phyloP scores from a whole-genome alignment of 2,329 filamentous ascomycete genomes.

The Trichoderma hamatum region DNA sequence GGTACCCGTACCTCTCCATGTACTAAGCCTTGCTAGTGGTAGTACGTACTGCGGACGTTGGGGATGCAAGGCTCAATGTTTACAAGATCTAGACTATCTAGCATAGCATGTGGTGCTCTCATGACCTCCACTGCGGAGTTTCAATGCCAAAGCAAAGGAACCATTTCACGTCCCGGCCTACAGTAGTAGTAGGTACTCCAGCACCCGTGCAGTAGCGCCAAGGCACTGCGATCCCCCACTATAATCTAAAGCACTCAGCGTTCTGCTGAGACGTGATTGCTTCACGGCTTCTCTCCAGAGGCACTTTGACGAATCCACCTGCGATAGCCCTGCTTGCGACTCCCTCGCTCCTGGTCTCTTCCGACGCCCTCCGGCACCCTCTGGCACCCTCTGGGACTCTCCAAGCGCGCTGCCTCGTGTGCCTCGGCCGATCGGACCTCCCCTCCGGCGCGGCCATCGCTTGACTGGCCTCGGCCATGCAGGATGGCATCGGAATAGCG shows the following conservation, averaged over 20 bases:
- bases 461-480: constrained; percentile 27
- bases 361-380: background rate
- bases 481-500: constrained; percentile 26
- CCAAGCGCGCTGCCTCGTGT: background rate
- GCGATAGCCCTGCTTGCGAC: background rate
- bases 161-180: background rate
- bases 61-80: background rate
- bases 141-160: background rate
- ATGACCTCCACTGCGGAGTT: constrained; percentile 2
- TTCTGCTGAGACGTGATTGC: background rate
- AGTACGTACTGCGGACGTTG: background rate
- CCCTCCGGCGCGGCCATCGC: constrained; percentile 22
- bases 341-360: background rate
- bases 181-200: too few species aligned
- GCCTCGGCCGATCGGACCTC: constrained; percentile 11
- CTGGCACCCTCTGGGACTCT: background rate
- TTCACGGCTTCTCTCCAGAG: constrained; percentile 3
- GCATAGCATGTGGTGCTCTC: background rate
- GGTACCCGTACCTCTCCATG: background rate
- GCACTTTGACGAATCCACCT: background rate
- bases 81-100: background rate
- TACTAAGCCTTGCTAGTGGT: background rate
- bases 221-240: constrained; percentile 5
- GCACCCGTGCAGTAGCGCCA: background rate
- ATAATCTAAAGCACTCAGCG: constrained; percentile 12